Evolutionary conservation across 2,329 filamentous ascomycete genomes (phyloP), one percentile per base, ranked within the genome.

Genomic region (Colletotrichum sp.): DNA sequence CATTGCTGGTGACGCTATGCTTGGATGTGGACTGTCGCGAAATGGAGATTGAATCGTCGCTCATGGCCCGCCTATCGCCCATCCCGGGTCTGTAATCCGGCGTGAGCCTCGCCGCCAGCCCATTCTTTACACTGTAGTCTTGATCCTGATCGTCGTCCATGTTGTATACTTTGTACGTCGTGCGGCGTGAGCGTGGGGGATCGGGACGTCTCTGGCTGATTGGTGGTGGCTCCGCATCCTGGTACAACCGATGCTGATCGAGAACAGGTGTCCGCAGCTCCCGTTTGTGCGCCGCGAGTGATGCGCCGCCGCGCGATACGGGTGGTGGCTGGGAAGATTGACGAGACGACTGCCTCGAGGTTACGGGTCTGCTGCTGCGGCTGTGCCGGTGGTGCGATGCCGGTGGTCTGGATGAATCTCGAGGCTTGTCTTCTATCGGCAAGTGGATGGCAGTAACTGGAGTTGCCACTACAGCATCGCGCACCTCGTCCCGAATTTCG

Each of bases 1-100:
- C 70, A 13, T 65, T 69, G 61, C 73, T 78, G 32, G 44, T 55
- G 3, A 63, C 4, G 67, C 72, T 78, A 0, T 75, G 74, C 30
- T 76, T 74, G 19, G 74, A 76, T 1, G 44, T 75, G 6, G 74
- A 76, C 6, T 77, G 64, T 30, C 39, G 67, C n/a, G 75, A 69
- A 25, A 77, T 44, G 25, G 75, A 77, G 2, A 68, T 39, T 1
- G 66, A 48, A 15, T 78, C 78, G 8, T 73, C 72, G 63, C 60
- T 71, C 52, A 32, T 34, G 2, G 71, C 60, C 36, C 36, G 65
- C 15, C 25, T 39, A 9, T 55, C 67, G 3, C 25, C 52, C 30
- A 61, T 66, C 3, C 12, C 19, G 8, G 71, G 71, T 12, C 52
- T 48, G 16, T 64, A 27, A 6, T 74, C 74, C 22, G 71, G 65